Conservation (phyloP, 164 flowering plant species). For the Cinnamomum chago region DNA sequence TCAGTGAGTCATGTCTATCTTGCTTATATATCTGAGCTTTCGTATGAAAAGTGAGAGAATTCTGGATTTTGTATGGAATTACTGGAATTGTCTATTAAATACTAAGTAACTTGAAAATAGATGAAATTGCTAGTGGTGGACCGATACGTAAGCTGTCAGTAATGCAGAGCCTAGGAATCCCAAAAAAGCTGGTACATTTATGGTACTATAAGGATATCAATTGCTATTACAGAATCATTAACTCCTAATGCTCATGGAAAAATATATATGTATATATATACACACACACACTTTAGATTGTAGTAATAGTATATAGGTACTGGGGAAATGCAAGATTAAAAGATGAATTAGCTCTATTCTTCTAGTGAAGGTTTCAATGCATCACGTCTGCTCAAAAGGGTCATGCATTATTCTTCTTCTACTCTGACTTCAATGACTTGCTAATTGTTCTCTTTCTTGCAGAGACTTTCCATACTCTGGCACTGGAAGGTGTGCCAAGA, state of each 20-base stretch:
- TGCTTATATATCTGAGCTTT: neutral
- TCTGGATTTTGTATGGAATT: neutral
- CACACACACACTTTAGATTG: neutral
- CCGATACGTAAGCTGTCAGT: neutral
- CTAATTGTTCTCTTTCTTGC: constrained; percentile 19
- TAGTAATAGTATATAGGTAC: neutral
- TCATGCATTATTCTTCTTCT: neutral
- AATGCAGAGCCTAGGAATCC: neutral
- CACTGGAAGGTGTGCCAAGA: constrained; percentile 82
- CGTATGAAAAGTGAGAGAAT: neutral
- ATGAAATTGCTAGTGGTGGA: neutral
- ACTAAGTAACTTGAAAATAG: neutral
- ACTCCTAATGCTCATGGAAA: neutral
- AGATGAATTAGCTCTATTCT: neutral
- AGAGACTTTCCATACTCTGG: constrained; percentile 87
- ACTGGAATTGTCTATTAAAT: neutral
- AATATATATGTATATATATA: no score
- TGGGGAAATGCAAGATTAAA: neutral
- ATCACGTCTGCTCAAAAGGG: neutral
- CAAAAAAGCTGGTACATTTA: neutral
- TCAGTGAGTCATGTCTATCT: constrained; percentile 52
- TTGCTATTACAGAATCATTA: no score
- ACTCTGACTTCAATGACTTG: neutral
- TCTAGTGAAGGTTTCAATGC: no score
- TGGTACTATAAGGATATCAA: no score